Evolutionary conservation across 2,329 filamentous ascomycete species (phyloP).

Genomic region (Penicillium sp.): DNA sequence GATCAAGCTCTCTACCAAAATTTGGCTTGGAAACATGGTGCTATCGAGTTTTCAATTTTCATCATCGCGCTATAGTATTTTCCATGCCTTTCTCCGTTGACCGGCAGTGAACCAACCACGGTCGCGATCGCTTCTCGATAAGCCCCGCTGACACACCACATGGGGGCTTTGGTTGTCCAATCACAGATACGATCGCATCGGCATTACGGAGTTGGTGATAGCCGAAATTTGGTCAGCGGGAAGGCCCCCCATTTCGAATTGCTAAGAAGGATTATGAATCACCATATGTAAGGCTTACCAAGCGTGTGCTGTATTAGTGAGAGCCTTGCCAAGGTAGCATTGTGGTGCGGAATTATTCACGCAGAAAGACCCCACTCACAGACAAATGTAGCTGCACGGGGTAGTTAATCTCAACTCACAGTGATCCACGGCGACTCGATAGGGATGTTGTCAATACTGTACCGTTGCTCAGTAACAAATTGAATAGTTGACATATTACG

Average conservation of each 20-base stretch:
- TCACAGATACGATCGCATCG: neutral
- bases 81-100: neutral
- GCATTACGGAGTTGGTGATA: neutral
- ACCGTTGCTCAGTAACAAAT: too few species aligned
- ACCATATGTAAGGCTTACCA: slow-evolving; percentile 2
- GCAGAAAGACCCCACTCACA: neutral
- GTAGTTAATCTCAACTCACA: too few species aligned
- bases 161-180: neutral
- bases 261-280: neutral
- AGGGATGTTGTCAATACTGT: too few species aligned
- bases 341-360: neutral
- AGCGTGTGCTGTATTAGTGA: neutral
- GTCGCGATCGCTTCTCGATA: neutral
- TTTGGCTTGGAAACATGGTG: neutral
- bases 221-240: neutral
- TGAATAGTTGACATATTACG: too few species aligned
- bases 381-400: too few species aligned
- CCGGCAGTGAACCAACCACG: neutral
- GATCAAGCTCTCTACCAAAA: neutral
- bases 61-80: neutral
- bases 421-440: too few species aligned
- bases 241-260: neutral
- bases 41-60: neutral
- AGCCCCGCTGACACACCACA: slow-evolving; percentile 2
- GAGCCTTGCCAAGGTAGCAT: neutral